These are phyloP conservation scores for Aaosphaeria arxii DNA, from an alignment of 2,329 filamentous ascomycete genomes.

Conservation along the genomic window DNA sequence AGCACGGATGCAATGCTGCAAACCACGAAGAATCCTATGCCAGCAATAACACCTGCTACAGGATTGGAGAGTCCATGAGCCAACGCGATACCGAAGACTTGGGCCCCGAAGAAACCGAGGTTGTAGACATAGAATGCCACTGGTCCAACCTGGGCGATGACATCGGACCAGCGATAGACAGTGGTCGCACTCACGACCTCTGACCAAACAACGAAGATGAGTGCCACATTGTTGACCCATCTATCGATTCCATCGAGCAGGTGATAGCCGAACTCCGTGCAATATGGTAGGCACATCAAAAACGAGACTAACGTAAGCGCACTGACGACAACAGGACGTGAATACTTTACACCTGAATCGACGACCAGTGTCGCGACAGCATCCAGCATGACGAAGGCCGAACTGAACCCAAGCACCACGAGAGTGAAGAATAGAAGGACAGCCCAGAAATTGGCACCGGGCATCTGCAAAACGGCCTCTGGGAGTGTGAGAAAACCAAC, in stretches of 20 bases:
- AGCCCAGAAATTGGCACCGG: conserved; percentile 57
- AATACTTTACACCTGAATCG: conserved; percentile 49
- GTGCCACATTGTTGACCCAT: conserved; percentile 55
- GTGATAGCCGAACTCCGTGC: conserved; percentile 57
- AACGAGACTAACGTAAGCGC: conserved; percentile 50
- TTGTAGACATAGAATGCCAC: conserved; percentile 48
- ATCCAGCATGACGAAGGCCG: conserved; percentile 59
- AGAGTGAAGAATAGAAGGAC: conserved; percentile 59
- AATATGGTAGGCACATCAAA: conserved; percentile 55
- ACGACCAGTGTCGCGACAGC: conserved; percentile 54
- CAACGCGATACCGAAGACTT: conserved; percentile 51
- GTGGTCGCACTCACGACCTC: conserved; percentile 53
- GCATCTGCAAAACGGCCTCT: conserved; percentile 56
- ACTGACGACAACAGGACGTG: conserved; percentile 51
- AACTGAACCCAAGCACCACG: conserved; percentile 57
- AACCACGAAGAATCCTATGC: conserved; percentile 52
- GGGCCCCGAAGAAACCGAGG: conserved; percentile 52
- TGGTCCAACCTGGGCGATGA: conserved; percentile 45
- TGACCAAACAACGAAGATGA: conserved; percentile 55
- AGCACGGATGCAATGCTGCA: conserved; percentile 40
- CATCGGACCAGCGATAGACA: conserved; percentile 52
- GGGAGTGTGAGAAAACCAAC: conserved; percentile 60
- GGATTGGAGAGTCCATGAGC: conserved; percentile 46
- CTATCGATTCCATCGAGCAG: conserved; percentile 54
- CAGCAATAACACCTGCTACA: conserved; percentile 49